Evolutionary conservation across 768 basidiomycete genomes (phyloP).

Genomic region (Serendipita vermifera): DNA sequence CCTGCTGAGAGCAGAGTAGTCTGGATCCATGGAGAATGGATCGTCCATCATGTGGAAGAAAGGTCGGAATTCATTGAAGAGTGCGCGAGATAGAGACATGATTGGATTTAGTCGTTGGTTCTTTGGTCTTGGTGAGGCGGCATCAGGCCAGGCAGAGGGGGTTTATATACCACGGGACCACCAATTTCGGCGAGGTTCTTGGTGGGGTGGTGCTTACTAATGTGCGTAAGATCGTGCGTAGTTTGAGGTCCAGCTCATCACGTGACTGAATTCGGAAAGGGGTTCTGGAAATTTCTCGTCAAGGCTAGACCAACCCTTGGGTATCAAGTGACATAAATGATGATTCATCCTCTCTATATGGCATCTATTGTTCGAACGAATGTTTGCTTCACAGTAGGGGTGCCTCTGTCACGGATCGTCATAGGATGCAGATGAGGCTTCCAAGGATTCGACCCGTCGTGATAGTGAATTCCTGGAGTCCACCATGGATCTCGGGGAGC

Average conservation of each 20-base stretch:
- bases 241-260: background rate
- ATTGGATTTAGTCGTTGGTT: background rate
- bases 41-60: conserved; percentile 67
- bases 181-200: background rate
- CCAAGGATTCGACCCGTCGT: background rate
- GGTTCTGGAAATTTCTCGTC: background rate
- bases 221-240: background rate
- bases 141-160: too few relatives aligned
- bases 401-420: too few relatives aligned
- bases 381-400: too few relatives aligned
- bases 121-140: background rate
- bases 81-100: conserved; percentile 56
- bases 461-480: background rate
- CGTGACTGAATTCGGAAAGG: background rate
- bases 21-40: conserved; percentile 35
- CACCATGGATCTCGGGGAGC: background rate
- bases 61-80: conserved; percentile 59
- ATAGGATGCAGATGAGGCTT: too few relatives aligned
- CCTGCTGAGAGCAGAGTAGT: conserved; percentile 20
- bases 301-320: too few relatives aligned
- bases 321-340: too few relatives aligned
- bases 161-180: background rate
- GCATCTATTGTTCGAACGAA: too few relatives aligned
- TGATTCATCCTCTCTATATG: too few relatives aligned
- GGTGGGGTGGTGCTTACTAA: too few relatives aligned